Evolutionary conservation across 805 yeast species (phyloP).

Genomic region (Starmerella geochares): DNA sequence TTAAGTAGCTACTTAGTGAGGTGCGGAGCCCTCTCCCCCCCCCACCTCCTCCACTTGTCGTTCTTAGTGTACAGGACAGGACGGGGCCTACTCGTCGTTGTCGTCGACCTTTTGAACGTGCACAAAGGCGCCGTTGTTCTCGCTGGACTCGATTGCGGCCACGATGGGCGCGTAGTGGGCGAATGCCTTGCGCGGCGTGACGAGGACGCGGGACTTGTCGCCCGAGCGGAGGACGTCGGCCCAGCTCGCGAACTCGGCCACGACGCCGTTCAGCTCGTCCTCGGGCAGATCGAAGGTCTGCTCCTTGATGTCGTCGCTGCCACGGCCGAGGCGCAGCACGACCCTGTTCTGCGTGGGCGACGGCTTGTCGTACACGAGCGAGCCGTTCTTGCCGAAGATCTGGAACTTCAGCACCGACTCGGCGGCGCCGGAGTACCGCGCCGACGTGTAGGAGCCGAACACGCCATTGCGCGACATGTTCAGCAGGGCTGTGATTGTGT

Average conservation of each 20-base stretch:
- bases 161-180: conserved; percentile 87
- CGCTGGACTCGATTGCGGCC: conserved; percentile 68
- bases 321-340: conserved; percentile 26
- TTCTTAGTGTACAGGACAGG: no score
- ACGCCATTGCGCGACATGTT: conserved; percentile 45
- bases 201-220: conserved; percentile 43
- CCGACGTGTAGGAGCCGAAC: conserved; percentile 79
- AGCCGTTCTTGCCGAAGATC: conserved; percentile 72
- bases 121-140: conserved; percentile 32
- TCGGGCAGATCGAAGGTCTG: conserved; percentile 19
- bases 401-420: conserved; percentile 56
- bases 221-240: conserved; percentile 49
- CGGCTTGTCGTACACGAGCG: conserved; percentile 57
- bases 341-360: conserved; percentile 32
- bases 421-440: conserved; percentile 77
- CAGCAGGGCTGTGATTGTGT: conserved; percentile 62
- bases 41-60: no score
- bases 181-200: conserved; percentile 70
- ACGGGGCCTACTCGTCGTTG: no score
- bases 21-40: no score
- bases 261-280: conserved; percentile 46
- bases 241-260: conserved; percentile 46
- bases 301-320: conserved; percentile 29
- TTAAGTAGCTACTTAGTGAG: no score
- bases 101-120: conserved; percentile 26